A percentile compares a stretch with the other conserved stretches of the same genome.
phyloP scores from a whole-genome alignment of 2,329 filamentous ascomycete species.

The Arthrobotrys sphaeroides region DNA sequence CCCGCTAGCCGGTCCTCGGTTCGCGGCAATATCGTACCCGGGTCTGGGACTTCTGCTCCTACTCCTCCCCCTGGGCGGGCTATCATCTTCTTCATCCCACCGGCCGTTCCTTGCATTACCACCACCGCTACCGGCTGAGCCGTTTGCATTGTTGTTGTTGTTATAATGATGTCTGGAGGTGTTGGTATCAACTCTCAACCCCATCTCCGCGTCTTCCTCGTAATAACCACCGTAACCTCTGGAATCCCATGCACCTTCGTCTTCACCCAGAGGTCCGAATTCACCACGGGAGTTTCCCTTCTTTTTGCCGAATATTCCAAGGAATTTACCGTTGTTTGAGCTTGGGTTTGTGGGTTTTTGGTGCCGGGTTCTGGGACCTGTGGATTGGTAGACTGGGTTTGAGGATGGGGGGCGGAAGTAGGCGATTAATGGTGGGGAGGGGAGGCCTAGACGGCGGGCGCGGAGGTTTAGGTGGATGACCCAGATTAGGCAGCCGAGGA shows the following conservation, averaged over 20 bases:
- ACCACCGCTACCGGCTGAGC: too few species aligned
- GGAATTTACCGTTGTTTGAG: constrained; percentile 9
- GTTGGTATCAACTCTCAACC: constrained; percentile 30
- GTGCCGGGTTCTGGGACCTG: background rate
- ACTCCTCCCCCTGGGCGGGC: constrained; percentile 37
- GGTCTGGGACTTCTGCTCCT: constrained; percentile 36
- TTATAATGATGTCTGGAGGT: constrained; percentile 6
- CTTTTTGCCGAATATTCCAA: constrained; percentile 39
- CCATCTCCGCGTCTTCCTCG: constrained; percentile 48
- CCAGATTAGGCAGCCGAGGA: constrained; percentile 46
- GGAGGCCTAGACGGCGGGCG: constrained; percentile 47
- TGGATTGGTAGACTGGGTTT: constrained; percentile 47
- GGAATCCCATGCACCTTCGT: constrained; percentile 42
- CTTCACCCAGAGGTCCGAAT: constrained; percentile 40
- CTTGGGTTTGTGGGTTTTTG: background rate
- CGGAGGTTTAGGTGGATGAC: constrained; percentile 51
- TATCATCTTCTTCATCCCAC: constrained; percentile 38
- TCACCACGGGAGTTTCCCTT: constrained; percentile 34
- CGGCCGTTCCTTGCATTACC: background rate
- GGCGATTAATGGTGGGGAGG: constrained; percentile 35
- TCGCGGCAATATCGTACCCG: constrained; percentile 33
- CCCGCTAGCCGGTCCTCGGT: constrained; percentile 38
- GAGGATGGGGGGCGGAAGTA: constrained; percentile 49
- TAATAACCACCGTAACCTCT: constrained; percentile 36
- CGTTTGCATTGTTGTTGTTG: background rate